A percentile compares a stretch with the other conserved stretches of the same genome.
phyloP scores from a whole-genome alignment of 306 rosid species.

The Luffa acutangula region DNA sequence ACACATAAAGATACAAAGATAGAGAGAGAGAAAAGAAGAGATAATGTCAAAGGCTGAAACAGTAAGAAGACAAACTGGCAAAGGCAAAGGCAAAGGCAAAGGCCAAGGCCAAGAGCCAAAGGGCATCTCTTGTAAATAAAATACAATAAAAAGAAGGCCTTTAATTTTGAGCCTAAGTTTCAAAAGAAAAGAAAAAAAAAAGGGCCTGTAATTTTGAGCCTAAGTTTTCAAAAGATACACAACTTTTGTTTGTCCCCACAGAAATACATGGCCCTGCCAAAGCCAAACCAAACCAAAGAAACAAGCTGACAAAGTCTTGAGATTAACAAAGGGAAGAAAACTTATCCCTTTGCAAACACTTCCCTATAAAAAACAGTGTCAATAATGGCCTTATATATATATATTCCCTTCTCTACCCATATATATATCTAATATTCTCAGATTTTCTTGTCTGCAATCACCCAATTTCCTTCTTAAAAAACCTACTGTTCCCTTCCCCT shows the following conservation, averaged over 20 bases:
- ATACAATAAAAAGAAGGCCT: neutral
- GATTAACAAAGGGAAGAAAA: neutral
- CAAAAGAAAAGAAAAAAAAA: neutral
- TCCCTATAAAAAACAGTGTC: neutral
- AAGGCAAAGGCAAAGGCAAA: neutral
- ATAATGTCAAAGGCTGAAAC: constrained; percentile 12
- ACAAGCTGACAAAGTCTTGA: constrained; percentile 3
- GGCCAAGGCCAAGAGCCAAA: neutral
- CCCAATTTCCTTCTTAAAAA: neutral
- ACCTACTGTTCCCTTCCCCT: neutral
- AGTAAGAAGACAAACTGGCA: constrained; percentile 7
- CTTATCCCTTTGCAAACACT: neutral
- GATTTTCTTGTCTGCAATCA: neutral
- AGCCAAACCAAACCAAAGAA: neutral
- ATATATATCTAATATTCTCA: neutral
- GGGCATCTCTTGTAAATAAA: neutral
- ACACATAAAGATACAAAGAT: neutral
- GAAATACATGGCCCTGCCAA: neutral
- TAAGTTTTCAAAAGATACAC: neutral
- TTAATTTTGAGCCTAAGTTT: neutral
- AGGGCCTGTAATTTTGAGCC: neutral
- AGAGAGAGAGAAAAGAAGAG: neutral
- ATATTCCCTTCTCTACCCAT: neutral
- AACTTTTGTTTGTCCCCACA: constrained; percentile 4
- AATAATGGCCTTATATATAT: neutral